Evolutionary conservation across 305 asterid genomes (phyloP).

Genomic region (Andrographis paniculata): DNA sequence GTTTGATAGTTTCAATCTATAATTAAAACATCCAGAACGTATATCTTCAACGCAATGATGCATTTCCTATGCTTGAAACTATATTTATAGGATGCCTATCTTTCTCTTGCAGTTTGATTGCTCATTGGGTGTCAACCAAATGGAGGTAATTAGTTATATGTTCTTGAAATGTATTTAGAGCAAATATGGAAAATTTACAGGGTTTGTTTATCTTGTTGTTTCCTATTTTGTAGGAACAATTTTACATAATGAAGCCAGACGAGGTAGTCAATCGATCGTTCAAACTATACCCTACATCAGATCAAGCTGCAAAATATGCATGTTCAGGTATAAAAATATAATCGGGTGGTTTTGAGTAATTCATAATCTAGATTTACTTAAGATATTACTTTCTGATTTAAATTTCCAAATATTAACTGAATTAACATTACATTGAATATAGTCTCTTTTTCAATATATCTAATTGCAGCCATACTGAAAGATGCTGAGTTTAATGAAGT

Average conservation of each 20-base stretch:
- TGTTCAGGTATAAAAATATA: conserved; percentile 50
- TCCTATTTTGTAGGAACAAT: conserved; percentile 60
- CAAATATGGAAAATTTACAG: conserved; percentile 5
- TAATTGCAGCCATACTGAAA: conserved; percentile 78
- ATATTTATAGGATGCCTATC: background rate
- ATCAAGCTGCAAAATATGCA: conserved; percentile 83
- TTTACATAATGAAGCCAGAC: conserved; percentile 84
- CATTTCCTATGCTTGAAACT: no score
- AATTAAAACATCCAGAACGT: no score
- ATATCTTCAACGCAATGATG: no score
- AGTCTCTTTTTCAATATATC: conserved; percentile 8
- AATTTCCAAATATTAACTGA: background rate
- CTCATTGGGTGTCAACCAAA: conserved; percentile 79
- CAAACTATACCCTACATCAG: conserved; percentile 84
- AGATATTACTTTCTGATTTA: conserved; percentile 5
- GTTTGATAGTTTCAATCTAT: no score
- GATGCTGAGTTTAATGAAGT: conserved; percentile 84
- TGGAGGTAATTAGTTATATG: conserved; percentile 68
- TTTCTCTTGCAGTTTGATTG: conserved; percentile 83
- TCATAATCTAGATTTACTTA: no score
- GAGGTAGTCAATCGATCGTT: conserved; percentile 68
- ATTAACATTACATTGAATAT: conserved; percentile 5
- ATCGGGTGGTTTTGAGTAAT: no score
- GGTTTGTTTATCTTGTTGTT: background rate
- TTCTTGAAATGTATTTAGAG: background rate